phyloP scores from a whole-genome alignment of 352 stramenopile species.

The Pythium monospermum region DNA sequence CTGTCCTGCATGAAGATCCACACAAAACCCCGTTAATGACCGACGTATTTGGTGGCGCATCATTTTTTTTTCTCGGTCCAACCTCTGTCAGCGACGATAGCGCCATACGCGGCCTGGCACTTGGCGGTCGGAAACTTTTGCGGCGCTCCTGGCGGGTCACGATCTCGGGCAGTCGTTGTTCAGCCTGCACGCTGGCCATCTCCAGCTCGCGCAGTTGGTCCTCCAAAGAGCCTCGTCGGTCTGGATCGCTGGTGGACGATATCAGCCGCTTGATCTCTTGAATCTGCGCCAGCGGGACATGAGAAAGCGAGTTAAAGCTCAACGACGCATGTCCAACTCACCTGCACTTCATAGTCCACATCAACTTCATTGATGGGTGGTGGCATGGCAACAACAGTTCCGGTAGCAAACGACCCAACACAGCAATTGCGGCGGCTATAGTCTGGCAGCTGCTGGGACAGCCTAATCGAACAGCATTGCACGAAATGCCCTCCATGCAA shows the following conservation, averaged over 20 bases:
- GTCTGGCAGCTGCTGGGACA: too few species aligned
- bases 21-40: too few species aligned
- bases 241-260: constrained; percentile 57
- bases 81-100: constrained; percentile 55
- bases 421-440: too few species aligned
- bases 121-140: constrained; percentile 70
- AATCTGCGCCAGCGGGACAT: too few species aligned
- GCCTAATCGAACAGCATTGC: too few species aligned
- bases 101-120: constrained; percentile 53
- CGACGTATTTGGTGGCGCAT: too few species aligned
- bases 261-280: constrained; percentile 75
- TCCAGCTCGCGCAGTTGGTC: constrained; percentile 69
- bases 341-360: constrained; percentile 67
- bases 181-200: constrained; percentile 41
- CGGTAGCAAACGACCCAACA: too few species aligned
- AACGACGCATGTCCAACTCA: constrained; percentile 4
- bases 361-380: constrained; percentile 61
- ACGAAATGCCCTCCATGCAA: too few species aligned
- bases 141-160: constrained; percentile 24
- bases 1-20: constrained; percentile 35
- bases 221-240: constrained; percentile 50
- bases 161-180: constrained; percentile 18
- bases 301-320: not conserved
- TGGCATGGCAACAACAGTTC: constrained; percentile 28
- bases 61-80: too few species aligned